phyloP scores from a whole-genome alignment of 2,329 filamentous ascomycete species.

The Colletotrichum sp. region DNA sequence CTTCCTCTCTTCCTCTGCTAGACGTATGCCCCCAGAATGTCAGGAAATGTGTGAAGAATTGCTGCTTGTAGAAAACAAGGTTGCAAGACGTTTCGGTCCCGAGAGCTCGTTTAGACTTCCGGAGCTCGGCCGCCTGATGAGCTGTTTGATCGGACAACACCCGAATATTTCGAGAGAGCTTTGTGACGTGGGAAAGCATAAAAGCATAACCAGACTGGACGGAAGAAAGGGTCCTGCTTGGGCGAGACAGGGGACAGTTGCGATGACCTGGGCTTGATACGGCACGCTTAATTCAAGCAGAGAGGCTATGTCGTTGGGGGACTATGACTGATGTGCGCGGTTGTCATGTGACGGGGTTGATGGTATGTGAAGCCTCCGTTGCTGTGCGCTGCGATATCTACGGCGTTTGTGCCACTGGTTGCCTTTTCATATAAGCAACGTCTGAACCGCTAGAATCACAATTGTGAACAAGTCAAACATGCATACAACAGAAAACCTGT shows the following conservation, averaged over 20 bases:
- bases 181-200: background rate
- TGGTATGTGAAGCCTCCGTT: too few relatives aligned
- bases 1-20: background rate
- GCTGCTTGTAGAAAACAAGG: background rate
- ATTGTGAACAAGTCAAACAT: background rate
- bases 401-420: too few relatives aligned
- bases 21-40: too few relatives aligned
- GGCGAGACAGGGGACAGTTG: background rate
- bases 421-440: too few relatives aligned
- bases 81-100: background rate
- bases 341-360: rapidly evolving
- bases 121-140: background rate
- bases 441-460: background rate
- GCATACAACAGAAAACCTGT: background rate
- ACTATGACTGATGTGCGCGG: rapidly evolving
- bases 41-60: background rate
- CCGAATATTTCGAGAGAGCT: background rate
- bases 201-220: background rate
- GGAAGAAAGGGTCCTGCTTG: background rate
- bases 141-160: background rate
- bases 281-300: background rate
- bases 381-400: too few relatives aligned
- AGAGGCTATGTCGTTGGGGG: rapidly evolving
- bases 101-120: background rate
- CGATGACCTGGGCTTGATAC: background rate